phyloP scores from a whole-genome alignment of 176 grass and related monocot species.

The Secale cereale region DNA sequence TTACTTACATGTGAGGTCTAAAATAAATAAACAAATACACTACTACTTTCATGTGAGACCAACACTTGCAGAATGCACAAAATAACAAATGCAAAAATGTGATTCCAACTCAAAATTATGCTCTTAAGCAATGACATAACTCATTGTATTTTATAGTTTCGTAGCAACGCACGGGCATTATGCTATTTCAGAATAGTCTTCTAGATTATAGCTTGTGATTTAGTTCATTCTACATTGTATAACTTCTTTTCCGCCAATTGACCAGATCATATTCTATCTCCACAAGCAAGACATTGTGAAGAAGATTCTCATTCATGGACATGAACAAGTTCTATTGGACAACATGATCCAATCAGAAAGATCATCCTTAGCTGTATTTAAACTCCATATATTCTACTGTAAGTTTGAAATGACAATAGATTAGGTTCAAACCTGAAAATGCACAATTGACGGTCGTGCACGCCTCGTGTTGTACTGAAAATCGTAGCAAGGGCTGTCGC shows the following conservation, averaged over 20 bases:
- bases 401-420: neutral
- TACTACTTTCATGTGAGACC: too few species aligned
- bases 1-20: too few species aligned
- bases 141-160: too few species aligned
- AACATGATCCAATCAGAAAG: neutral
- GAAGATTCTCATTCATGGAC: neutral
- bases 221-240: neutral
- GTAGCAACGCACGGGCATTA: too few species aligned
- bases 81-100: too few species aligned
- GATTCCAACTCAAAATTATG: too few species aligned
- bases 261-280: neutral
- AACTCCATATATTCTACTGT: neutral
- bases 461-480: slow-evolving; percentile 88
- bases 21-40: too few species aligned
- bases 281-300: neutral
- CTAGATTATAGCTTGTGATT: neutral
- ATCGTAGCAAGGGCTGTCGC: slow-evolving; percentile 60
- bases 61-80: too few species aligned
- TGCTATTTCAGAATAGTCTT: neutral
- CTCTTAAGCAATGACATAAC: too few species aligned
- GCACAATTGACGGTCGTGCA: slow-evolving; percentile 65
- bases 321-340: neutral
- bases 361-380: neutral
- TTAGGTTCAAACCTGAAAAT: slow-evolving; percentile 79
- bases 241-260: neutral